Evolutionary conservation across 2,329 filamentous ascomycete genomes (phyloP).

Genomic region (Zymoseptoria pseudotritici): DNA sequence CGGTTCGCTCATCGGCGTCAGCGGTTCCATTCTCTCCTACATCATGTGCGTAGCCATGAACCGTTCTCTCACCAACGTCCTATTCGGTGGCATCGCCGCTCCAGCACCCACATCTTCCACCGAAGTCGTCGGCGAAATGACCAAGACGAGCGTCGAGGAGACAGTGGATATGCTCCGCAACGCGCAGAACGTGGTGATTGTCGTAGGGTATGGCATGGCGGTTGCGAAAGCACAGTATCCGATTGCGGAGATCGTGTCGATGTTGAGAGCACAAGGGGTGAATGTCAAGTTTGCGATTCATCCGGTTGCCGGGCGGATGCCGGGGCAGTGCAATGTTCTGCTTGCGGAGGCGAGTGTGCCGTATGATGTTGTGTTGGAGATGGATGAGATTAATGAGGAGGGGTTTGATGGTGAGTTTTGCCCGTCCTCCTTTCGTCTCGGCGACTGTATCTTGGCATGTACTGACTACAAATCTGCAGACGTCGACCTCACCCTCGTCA

Average conservation of each 20-base stretch:
- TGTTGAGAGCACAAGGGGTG: slow-evolving; percentile 66
- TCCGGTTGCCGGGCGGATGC: slow-evolving; percentile 85
- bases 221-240: slow-evolving; percentile 91
- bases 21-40: slow-evolving; percentile 81
- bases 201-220: slow-evolving; percentile 90
- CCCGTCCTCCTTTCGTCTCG: background rate
- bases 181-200: slow-evolving; percentile 79
- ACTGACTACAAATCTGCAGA: too few species aligned
- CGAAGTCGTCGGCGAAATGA: slow-evolving; percentile 73
- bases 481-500: slow-evolving; percentile 74
- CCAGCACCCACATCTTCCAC: slow-evolving; percentile 52
- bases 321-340: slow-evolving; percentile 85
- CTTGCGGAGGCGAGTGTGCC: slow-evolving; percentile 81
- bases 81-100: slow-evolving; percentile 73
- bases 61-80: slow-evolving; percentile 75
- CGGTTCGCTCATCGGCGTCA: slow-evolving; percentile 79
- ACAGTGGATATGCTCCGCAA: slow-evolving; percentile 67
- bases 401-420: slow-evolving; percentile 47
- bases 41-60: slow-evolving; percentile 91
- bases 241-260: slow-evolving; percentile 70
- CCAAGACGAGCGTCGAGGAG: slow-evolving; percentile 71
- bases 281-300: slow-evolving; percentile 73
- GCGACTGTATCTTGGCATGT: too few species aligned
- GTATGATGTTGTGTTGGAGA: slow-evolving; percentile 87
- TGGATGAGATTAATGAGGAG: slow-evolving; percentile 95